Percentiles rank a stretch among this genome's conserved stretches.
Evolutionary conservation across 495 filamentous ascomycete species (phyloP).

Genomic region (Penicillium coprophilum): DNA sequence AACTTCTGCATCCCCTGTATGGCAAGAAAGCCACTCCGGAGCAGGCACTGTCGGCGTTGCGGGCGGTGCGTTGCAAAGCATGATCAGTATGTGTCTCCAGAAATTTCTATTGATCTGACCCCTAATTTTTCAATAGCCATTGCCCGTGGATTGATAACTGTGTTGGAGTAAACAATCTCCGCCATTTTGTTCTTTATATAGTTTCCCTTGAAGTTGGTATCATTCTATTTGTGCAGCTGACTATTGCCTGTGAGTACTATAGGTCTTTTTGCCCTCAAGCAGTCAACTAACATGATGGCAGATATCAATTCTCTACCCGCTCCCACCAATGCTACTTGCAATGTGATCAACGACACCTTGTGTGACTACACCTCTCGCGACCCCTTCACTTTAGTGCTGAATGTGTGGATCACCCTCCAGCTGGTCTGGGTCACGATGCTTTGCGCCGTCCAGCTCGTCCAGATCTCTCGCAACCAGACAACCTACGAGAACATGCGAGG

Average conservation of each 20-base stretch:
- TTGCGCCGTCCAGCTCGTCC: conserved; percentile 84
- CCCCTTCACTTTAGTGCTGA: conserved; percentile 75
- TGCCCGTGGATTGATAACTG: conserved; percentile 99
- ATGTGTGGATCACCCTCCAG: conserved; percentile 77
- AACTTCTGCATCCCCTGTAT: conserved; percentile 95
- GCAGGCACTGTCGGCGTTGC: conserved; percentile 92
- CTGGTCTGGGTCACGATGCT: conserved; percentile 95
- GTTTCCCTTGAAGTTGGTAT: conserved; percentile 74
- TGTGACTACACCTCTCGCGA: conserved; percentile 77
- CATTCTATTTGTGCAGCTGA: conserved; percentile 56
- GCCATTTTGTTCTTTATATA: conserved; percentile 92
- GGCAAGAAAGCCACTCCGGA: conserved; percentile 84
- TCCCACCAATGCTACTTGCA: conserved; percentile 58
- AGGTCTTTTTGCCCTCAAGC: background rate
- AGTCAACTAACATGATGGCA: conserved; percentile 28
- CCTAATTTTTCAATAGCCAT: conserved; percentile 66
- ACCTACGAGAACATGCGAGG: conserved; percentile 94
- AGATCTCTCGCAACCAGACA: conserved; percentile 87
- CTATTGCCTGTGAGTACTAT: conserved; percentile 52
- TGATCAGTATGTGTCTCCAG: conserved; percentile 72
- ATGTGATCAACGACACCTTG: conserved; percentile 68
- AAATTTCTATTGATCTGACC: background rate
- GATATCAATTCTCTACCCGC: conserved; percentile 57
- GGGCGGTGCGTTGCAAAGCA: conserved; percentile 92
- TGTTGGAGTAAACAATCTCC: conserved; percentile 88